Base-by-base conservation (phyloP, 2,329 filamentous ascomycete genomes). In the Trichoderma breve region DNA sequence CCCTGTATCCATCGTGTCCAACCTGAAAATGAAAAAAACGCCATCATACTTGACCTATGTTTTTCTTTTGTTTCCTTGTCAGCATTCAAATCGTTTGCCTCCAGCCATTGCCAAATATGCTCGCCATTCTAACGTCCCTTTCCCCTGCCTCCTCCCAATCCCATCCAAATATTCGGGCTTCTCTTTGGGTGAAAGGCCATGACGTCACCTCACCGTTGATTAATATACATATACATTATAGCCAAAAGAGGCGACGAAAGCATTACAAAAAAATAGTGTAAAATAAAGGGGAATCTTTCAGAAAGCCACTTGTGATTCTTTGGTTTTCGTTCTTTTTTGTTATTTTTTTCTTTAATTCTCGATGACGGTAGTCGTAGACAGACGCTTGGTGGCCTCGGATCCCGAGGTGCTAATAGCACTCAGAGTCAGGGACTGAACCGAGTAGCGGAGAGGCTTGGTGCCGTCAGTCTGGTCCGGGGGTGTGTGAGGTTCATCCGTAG, bases 381-480 rank as follows among this genome's bases (percentile, higher is more conserved):
- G 66, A 64, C 78, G 75, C 43, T 77, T 77, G 0, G 76, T 71
- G 24, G 63, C 71, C 57, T 69, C 71, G 2, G 74, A 64, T 14
- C 64, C 69, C 6, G 71, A 68, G 43, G 30, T 70, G 71, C 71
- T 61, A 39, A 72, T 60, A 21, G 58, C 76, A 72, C 57, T 78
- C 76, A 53, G 76, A 73, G 18, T 73, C 75, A 51, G 74, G 53
- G 78, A 78, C 21, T 79, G 77, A 3, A 76, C 60, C 0, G 79
- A 79, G 64, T 74, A 75, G 64, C 78, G 75, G 7, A 77, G 66
- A 61, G 76, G 76, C 28, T 72, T 73, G 24, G 73, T 73, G 26
- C 75, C 76, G 11, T 78, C 79, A 4, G 73, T 79, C 61, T 79
- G 79, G 58, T 77, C 76, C 6, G 79, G 79, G 15, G 79, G 79